phyloP scores from a whole-genome alignment of 176 grass and related monocot genomes.

The Phyllostachys edulis region DNA sequence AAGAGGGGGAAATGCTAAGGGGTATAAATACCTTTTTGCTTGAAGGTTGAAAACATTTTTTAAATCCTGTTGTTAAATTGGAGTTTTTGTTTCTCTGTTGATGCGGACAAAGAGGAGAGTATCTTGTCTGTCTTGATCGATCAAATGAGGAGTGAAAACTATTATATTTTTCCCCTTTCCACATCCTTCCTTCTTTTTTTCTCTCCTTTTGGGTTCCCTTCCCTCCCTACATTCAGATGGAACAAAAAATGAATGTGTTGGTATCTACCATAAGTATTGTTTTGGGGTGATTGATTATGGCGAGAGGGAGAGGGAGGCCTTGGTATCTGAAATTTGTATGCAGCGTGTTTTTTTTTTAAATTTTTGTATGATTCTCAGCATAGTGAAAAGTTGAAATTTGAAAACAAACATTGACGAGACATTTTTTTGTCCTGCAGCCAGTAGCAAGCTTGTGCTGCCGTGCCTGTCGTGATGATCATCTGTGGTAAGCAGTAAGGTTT shows the following conservation, averaged over 20 bases:
- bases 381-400: background rate
- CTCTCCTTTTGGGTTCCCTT: too few species aligned
- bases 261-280: background rate
- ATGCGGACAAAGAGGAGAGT: background rate
- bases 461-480: constrained; percentile 1
- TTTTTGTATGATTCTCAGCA: background rate
- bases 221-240: too few species aligned
- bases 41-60: too few species aligned
- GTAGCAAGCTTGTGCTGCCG: background rate
- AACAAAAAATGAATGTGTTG: background rate
- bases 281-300: too few species aligned
- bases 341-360: background rate
- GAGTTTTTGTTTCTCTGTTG: background rate
- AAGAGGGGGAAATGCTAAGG: too few species aligned
- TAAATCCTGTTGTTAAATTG: too few species aligned
- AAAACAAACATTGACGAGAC: background rate
- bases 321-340: background rate
- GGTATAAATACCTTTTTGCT: too few species aligned
- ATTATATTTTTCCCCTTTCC: background rate
- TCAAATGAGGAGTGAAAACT: background rate
- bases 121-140: background rate
- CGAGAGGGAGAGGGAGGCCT: background rate
- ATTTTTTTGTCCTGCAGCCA: background rate
- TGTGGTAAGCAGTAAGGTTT: constrained; percentile 10
- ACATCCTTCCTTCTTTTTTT: too few species aligned